Evolutionary conservation across 306 rosid genomes (phyloP).

Genomic region (Medicago arabica): DNA sequence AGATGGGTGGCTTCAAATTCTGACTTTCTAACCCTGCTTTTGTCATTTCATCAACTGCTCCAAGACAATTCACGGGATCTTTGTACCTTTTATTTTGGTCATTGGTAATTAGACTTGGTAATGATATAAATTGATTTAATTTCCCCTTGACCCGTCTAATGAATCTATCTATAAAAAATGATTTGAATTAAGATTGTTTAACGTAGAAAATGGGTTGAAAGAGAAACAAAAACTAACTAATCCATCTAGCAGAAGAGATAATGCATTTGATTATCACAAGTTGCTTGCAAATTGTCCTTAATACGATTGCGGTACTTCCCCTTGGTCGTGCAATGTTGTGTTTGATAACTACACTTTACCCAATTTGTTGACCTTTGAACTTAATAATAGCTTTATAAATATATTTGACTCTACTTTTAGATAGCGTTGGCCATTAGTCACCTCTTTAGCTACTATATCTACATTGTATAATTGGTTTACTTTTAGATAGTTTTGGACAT

Average conservation of each 20-base stretch:
- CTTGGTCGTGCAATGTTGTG: neutral
- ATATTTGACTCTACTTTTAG: constrained; percentile 4
- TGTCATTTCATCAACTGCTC: constrained; percentile 13
- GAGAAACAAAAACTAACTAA: constrained; percentile 19
- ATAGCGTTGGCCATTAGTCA: neutral
- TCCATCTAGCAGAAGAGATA: neutral
- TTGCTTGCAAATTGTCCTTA: constrained; percentile 29
- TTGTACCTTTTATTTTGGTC: neutral
- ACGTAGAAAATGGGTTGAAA: constrained; percentile 24
- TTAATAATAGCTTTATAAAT: constrained; percentile 11
- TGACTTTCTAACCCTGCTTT: constrained; percentile 6
- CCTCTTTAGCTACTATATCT: too few species aligned
- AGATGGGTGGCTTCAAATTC: neutral
- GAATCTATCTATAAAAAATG: constrained; percentile 1
- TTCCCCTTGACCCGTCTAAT: constrained; percentile 42
- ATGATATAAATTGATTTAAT: constrained; percentile 24
- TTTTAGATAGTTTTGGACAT: neutral
- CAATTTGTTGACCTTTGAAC: constrained; percentile 37
- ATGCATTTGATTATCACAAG: neutral
- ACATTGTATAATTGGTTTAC: too few species aligned
- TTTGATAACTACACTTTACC: constrained; percentile 18
- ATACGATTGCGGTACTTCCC: too few species aligned
- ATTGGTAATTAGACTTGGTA: constrained; percentile 3
- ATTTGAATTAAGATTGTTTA: constrained; percentile 23
- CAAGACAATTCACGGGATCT: constrained; percentile 28